phyloP scores from a whole-genome alignment of 2,329 filamentous ascomycete species.

The Fusarium burgessii region DNA sequence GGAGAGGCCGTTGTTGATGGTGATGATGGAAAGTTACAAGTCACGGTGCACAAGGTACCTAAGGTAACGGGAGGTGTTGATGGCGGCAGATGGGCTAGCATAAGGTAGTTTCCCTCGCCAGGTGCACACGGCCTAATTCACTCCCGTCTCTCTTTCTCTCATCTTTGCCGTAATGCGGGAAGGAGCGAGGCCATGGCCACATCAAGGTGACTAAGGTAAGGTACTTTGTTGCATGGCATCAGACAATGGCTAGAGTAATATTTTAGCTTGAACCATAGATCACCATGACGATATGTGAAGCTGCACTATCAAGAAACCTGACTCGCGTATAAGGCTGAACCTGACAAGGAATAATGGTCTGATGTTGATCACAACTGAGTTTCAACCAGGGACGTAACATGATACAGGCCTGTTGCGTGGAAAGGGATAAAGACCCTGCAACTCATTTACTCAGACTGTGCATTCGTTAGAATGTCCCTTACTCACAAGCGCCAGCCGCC shows the following conservation, averaged over 20 bases:
- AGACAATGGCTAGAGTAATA: not conserved
- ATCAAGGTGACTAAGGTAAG: not conserved
- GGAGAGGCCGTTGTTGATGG: slow-evolving; percentile 3
- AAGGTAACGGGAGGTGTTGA: not conserved
- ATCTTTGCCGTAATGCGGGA: not conserved
- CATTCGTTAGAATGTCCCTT: not conserved
- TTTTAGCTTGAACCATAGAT: slow-evolving; percentile 1
- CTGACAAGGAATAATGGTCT: not conserved
- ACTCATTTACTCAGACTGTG: not conserved
- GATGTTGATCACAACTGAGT: not conserved
- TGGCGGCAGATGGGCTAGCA: not conserved
- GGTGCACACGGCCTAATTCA: not conserved
- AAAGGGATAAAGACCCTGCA: not conserved
- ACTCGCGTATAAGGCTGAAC: slow-evolving; percentile 22
- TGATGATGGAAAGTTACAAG: slow-evolving; percentile 8
- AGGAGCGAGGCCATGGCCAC: not conserved
- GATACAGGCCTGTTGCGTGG: not conserved
- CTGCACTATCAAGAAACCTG: not conserved
- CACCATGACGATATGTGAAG: slow-evolving; percentile 2
- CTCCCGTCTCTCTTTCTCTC: not conserved
- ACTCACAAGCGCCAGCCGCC: slow-evolving; percentile 15
- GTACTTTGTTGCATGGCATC: not conserved
- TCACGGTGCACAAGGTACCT: not conserved
- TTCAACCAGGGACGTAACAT: not conserved
- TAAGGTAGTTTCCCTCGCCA: not conserved